Conservation (phyloP, 176 grass and related monocot species). For the Avena insularis region DNA sequence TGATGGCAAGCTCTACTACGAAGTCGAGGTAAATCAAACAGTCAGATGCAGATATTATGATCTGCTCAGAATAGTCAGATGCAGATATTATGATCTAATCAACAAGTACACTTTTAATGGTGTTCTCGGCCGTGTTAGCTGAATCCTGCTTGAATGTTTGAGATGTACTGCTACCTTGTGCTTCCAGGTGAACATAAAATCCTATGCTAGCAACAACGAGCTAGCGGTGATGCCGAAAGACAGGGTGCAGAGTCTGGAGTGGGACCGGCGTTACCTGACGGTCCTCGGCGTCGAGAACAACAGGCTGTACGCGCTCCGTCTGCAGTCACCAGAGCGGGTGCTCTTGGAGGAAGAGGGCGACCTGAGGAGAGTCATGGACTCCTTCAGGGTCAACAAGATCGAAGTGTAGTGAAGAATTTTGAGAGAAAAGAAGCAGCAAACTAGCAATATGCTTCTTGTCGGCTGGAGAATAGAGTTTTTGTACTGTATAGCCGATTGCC, state of each 20-base stretch:
- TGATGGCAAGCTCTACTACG: conserved; percentile 84
- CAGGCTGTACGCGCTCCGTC: conserved; percentile 71
- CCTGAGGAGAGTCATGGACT: conserved; percentile 82
- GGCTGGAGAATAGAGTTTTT: too few species aligned
- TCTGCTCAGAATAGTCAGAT: background rate
- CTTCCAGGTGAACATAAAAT: conserved; percentile 91
- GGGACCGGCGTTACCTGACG: conserved; percentile 83
- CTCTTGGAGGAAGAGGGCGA: conserved; percentile 77
- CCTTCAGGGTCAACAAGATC: conserved; percentile 72
- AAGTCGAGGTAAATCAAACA: conserved; percentile 77
- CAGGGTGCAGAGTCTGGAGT: conserved; percentile 79
- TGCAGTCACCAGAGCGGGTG: conserved; percentile 81
- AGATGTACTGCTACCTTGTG: background rate
- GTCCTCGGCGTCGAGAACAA: conserved; percentile 96
- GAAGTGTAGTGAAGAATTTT: background rate
- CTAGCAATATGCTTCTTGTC: too few species aligned
- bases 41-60: background rate
- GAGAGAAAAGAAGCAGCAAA: too few species aligned
- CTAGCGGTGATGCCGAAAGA: conserved; percentile 93
- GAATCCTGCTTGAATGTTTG: background rate
- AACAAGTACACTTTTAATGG: background rate
- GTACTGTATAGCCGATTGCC: conserved; percentile 30
- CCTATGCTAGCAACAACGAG: conserved; percentile 92
- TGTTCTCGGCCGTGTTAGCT: background rate
- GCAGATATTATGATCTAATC: background rate